phyloP scores from a whole-genome alignment of 2,329 filamentous ascomycete species.

The Cylindrodendrum hubeiense region DNA sequence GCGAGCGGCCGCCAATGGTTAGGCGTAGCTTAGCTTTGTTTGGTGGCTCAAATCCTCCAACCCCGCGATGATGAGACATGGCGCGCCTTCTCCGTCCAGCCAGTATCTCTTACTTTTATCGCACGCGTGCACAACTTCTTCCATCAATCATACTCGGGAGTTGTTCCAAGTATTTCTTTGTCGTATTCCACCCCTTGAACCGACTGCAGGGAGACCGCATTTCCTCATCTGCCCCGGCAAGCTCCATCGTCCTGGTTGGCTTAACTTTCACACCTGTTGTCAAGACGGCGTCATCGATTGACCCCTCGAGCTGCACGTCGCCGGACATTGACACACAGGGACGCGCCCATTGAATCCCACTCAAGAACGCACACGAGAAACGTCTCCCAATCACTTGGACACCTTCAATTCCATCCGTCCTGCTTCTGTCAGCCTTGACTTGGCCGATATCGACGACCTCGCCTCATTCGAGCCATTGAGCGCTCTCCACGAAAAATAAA shows the following conservation, averaged over 20 bases:
- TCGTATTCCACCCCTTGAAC: neutral
- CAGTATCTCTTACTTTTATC: too few relatives aligned
- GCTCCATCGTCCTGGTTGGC: neutral
- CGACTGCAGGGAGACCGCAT: neutral
- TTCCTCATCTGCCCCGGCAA: neutral
- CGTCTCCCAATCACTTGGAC: neutral
- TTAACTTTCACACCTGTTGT: conserved; percentile 27
- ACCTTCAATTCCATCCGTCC: neutral
- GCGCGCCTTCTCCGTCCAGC: neutral
- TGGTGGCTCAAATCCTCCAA: neutral
- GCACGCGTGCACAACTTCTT: neutral
- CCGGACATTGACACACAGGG: conserved; percentile 24
- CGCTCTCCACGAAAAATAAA: conserved; percentile 29
- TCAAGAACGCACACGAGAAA: conserved; percentile 31
- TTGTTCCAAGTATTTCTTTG: neutral
- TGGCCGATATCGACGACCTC: neutral
- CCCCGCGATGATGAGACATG: conserved; percentile 1
- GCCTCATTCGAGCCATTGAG: neutral
- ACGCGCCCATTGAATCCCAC: neutral
- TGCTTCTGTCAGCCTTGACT: neutral
- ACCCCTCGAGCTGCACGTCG: conserved; percentile 11
- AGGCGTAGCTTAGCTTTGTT: neutral
- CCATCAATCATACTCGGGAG: neutral
- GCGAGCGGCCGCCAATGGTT: neutral
- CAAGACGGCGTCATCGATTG: conserved; percentile 40